phyloP scores from a whole-genome alignment of 2,329 filamentous ascomycete species.

The Ophiostoma pallidulum region DNA sequence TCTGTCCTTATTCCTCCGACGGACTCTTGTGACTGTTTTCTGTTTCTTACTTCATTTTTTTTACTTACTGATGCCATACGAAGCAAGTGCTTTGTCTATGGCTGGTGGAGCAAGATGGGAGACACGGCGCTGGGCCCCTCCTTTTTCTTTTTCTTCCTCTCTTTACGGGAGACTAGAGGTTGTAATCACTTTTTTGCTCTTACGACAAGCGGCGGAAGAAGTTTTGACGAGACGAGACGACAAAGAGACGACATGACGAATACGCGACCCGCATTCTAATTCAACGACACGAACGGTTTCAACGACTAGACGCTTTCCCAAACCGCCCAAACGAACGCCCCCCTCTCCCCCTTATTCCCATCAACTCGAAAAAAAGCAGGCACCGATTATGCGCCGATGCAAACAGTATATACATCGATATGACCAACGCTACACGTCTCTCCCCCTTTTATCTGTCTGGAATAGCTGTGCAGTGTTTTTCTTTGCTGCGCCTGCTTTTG shows the following conservation, averaged over 20 bases:
- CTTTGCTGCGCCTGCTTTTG: background rate
- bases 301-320: slow-evolving; percentile 13
- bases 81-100: background rate
- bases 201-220: background rate
- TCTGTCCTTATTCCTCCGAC: background rate
- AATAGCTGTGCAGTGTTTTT: slow-evolving; percentile 1
- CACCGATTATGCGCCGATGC: too few relatives aligned
- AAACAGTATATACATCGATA: background rate
- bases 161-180: background rate
- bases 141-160: slow-evolving; percentile 1
- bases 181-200: background rate
- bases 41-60: background rate
- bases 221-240: slow-evolving; percentile 5
- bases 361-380: background rate
- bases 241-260: slow-evolving; percentile 12
- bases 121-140: background rate
- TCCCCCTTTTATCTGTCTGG: background rate
- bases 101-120: background rate
- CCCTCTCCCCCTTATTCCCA: too few relatives aligned
- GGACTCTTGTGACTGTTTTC: background rate
- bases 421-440: background rate
- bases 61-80: background rate
- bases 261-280: background rate
- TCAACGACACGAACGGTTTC: slow-evolving; percentile 9
- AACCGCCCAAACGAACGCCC: background rate